These are phyloP conservation scores for Leptosphaerulina australis DNA, from an alignment of 2,329 filamentous ascomycete genomes.

Conservation along the genomic window DNA sequence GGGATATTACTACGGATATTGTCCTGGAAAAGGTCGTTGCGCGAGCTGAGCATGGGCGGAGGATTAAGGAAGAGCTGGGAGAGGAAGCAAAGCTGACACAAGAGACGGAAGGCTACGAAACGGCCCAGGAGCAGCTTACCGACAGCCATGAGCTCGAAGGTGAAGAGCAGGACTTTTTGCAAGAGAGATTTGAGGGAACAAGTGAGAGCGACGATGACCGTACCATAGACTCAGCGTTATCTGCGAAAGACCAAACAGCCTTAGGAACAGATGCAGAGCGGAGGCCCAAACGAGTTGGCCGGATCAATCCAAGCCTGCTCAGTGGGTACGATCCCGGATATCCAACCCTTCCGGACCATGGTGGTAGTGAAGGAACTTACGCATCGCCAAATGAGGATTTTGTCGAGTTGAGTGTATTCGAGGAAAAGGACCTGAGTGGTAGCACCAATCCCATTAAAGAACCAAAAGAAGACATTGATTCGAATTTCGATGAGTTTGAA, in stretches of 20 bases:
- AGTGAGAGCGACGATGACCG: constrained; percentile 11
- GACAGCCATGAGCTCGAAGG: constrained; percentile 34
- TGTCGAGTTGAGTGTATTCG: neutral
- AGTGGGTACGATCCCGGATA: constrained; percentile 26
- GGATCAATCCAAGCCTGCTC: constrained; percentile 25
- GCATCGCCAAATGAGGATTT: constrained; percentile 3
- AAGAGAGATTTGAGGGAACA: constrained; percentile 1
- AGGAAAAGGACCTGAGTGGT: neutral
- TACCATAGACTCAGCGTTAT: neutral
- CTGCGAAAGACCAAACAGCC: neutral
- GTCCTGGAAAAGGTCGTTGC: constrained; percentile 21
- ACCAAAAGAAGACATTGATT: neutral
- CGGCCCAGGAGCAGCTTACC: constrained; percentile 37
- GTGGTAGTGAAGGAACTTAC: neutral
- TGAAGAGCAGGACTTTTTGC: constrained; percentile 11
- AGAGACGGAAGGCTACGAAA: constrained; percentile 42
- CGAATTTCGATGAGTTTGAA: constrained; percentile 24
- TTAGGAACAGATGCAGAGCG: neutral
- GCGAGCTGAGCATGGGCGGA: constrained; percentile 23
- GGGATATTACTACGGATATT: constrained; percentile 10
- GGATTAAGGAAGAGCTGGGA: constrained; percentile 9
- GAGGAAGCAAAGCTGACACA: constrained; percentile 29
- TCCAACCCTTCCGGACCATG: constrained; percentile 19
- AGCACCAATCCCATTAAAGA: neutral
- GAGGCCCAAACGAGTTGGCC: constrained; percentile 31